Evolutionary conservation across 805 yeast species (phyloP).

Genomic region (Candida sanyiensis): DNA sequence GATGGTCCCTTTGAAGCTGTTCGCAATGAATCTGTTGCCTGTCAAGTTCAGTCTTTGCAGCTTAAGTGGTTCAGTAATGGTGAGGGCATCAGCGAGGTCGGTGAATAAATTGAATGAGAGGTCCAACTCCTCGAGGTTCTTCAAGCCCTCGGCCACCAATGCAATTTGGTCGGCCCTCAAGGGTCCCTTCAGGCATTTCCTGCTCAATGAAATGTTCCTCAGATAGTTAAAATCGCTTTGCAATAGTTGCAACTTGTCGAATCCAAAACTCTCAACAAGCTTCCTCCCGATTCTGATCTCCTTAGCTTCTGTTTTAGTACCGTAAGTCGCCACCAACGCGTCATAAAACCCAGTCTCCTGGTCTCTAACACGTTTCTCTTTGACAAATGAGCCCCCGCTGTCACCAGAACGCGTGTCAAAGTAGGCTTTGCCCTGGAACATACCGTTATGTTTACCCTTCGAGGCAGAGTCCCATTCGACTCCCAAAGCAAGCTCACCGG

Average conservation of each 20-base stretch:
- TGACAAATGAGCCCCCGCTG: constrained; percentile 61
- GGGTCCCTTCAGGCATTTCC: constrained; percentile 29
- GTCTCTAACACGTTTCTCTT: constrained; percentile 35
- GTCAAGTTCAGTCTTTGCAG: constrained; percentile 44
- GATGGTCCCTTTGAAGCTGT: not conserved
- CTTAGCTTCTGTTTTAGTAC: constrained; percentile 28
- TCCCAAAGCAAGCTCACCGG: constrained; percentile 51
- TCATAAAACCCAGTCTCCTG: constrained; percentile 31
- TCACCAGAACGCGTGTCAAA: constrained; percentile 36
- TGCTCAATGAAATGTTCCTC: constrained; percentile 44
- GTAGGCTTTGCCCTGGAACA: constrained; percentile 45
- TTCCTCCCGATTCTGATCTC: constrained; percentile 50
- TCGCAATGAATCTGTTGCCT: constrained; percentile 45
- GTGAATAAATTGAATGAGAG: constrained; percentile 53
- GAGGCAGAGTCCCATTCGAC: constrained; percentile 77
- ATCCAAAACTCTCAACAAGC: constrained; percentile 57
- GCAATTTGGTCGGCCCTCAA: constrained; percentile 11
- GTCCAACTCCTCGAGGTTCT: constrained; percentile 44
- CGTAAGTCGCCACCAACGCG: constrained; percentile 49
- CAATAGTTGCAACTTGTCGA: constrained; percentile 45
- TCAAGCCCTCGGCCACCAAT: constrained; percentile 12
- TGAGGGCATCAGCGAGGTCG: constrained; percentile 34
- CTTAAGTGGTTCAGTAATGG: constrained; percentile 30
- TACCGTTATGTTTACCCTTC: constrained; percentile 74
- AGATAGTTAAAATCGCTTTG: constrained; percentile 44